Conservation (phyloP, 1,284 basidiomycete genomes). For the Naganishia albida region DNA sequence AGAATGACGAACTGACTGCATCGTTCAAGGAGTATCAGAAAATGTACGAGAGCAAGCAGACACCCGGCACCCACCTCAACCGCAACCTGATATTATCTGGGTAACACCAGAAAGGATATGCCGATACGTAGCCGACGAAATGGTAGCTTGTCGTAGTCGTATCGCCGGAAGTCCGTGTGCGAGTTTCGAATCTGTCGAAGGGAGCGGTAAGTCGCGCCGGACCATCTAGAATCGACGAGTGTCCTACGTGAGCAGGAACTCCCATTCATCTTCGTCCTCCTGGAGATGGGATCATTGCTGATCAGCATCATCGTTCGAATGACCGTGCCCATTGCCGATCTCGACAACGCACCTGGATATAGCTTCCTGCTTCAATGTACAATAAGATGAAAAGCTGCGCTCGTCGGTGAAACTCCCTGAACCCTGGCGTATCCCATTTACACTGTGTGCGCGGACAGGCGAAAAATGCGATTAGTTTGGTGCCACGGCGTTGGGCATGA, state of each 20-base stretch:
- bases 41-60: neutral
- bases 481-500: neutral
- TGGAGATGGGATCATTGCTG: constrained; percentile 26
- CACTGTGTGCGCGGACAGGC: constrained; percentile 57
- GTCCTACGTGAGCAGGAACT: constrained; percentile 76
- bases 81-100: constrained; percentile 82
- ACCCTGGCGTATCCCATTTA: constrained; percentile 84
- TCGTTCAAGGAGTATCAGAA: neutral
- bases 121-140: constrained; percentile 85
- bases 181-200: constrained; percentile 73
- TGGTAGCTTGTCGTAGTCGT: constrained; percentile 66
- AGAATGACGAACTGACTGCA: constrained; percentile 87
- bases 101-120: constrained; percentile 92
- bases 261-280: constrained; percentile 85
- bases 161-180: constrained; percentile 58
- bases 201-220: neutral
- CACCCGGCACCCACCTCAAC: constrained; percentile 65
- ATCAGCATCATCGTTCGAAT: no score
- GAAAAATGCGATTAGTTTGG: constrained; percentile 3
- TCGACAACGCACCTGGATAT: constrained; percentile 67
- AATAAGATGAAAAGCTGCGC: constrained; percentile 94
- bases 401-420: constrained; percentile 85
- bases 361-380: constrained; percentile 93
- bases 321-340: no score
- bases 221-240: neutral